Percentiles rank a stretch among this genome's conserved stretches.
Conservation (phyloP, 2,329 filamentous ascomycete species). For the Fusarium sarcochroum region DNA sequence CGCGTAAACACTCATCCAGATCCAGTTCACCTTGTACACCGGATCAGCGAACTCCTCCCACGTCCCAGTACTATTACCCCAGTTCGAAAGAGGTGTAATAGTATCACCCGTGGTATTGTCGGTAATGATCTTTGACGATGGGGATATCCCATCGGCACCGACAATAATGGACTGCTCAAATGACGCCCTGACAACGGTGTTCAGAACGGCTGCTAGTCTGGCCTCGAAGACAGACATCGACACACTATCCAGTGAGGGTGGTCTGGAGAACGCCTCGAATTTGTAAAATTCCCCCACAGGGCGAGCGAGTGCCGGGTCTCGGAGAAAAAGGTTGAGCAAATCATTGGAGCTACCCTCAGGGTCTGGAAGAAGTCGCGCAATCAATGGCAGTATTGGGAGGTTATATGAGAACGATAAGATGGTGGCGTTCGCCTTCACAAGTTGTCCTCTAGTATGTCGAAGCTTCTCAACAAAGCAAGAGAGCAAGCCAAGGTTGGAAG, state of each 20-base stretch:
- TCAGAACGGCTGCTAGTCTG: neutral
- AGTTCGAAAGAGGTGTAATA: neutral
- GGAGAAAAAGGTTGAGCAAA: neutral
- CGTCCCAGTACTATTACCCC: neutral
- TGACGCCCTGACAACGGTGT: neutral
- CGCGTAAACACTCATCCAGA: neutral
- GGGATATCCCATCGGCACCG: too few relatives aligned
- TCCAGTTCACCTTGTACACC: neutral
- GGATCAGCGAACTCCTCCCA: neutral
- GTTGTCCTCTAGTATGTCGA: neutral
- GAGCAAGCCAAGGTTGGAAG: neutral
- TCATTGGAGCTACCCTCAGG: neutral
- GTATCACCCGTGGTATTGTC: neutral
- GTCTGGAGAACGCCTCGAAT: neutral
- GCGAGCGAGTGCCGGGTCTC: neutral
- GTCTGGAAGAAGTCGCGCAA: neutral
- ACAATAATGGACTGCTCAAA: neutral
- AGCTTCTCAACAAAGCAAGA: neutral
- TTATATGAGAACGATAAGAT: neutral
- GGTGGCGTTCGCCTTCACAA: neutral
- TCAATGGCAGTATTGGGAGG: neutral
- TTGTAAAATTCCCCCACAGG: neutral
- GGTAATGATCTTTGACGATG: neutral
- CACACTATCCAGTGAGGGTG: neutral
- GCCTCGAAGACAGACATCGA: neutral